Conservation (phyloP, 2,329 filamentous ascomycete species). For the Pseudopyricularia javanii region DNA sequence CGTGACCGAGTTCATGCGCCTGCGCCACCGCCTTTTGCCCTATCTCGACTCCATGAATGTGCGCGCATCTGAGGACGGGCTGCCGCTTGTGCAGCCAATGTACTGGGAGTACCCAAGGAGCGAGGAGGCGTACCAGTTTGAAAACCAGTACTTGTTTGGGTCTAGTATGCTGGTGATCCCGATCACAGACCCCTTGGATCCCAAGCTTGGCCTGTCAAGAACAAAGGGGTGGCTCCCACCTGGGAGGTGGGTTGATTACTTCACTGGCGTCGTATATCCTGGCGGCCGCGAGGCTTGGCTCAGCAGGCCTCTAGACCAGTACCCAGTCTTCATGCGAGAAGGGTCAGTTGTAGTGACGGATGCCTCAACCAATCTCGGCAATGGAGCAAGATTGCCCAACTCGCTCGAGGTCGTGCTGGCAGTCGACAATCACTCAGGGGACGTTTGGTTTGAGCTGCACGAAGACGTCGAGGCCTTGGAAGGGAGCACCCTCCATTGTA, state of each 20-base stretch:
- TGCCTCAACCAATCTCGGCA: constrained; percentile 22
- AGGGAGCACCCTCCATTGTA: neutral
- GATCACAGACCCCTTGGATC: constrained; percentile 37
- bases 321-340: constrained; percentile 41
- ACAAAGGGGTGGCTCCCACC: constrained; percentile 45
- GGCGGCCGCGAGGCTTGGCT: constrained; percentile 39
- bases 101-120: constrained; percentile 46
- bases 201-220: constrained; percentile 29
- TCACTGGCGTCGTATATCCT: constrained; percentile 44
- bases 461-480: constrained; percentile 24
- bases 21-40: constrained; percentile 46
- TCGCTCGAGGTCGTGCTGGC: constrained; percentile 35
- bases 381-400: constrained; percentile 33
- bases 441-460: constrained; percentile 33
- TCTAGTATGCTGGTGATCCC: constrained; percentile 42
- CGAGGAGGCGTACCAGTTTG: constrained; percentile 40
- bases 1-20: constrained; percentile 35
- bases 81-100: constrained; percentile 46
- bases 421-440: constrained; percentile 20
- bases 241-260: constrained; percentile 42
- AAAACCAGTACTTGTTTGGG: constrained; percentile 49
- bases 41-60: constrained; percentile 49
- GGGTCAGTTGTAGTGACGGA: constrained; percentile 49
- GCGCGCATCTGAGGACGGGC: constrained; percentile 25
- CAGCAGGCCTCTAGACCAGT: constrained; percentile 32